These are phyloP conservation scores for Zopfochytrium polystomum DNA, from an alignment of 371 early-diverging fungal species.

Conservation along the genomic window DNA sequence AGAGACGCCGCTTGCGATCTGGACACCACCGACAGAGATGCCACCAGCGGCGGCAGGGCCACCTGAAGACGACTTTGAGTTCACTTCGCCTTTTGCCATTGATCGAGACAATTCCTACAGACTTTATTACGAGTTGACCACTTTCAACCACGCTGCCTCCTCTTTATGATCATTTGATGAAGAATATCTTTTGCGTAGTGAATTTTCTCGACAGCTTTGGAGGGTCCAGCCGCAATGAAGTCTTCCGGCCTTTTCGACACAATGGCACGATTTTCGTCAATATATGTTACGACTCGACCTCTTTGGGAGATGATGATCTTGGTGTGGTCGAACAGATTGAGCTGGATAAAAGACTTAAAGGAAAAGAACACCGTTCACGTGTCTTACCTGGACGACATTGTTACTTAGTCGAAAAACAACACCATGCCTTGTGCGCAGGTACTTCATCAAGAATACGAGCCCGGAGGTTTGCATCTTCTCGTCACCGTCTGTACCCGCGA, in stretches of 20 bases:
- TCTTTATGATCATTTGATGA: slow-evolving; percentile 36
- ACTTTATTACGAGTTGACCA: too few species aligned
- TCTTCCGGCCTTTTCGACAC: slow-evolving; percentile 24
- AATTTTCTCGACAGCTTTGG: slow-evolving; percentile 33
- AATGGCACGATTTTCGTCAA: slow-evolving; percentile 45
- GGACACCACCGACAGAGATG: background rate
- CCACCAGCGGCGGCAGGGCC: too few species aligned
- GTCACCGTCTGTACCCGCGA: slow-evolving; percentile 9
- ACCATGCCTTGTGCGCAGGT: slow-evolving; percentile 59
- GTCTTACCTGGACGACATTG: slow-evolving; percentile 64
- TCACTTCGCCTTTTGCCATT: too few species aligned
- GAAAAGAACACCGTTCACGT: background rate
- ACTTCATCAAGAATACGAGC: slow-evolving; percentile 65
- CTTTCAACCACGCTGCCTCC: too few species aligned
- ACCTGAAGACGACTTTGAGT: too few species aligned
- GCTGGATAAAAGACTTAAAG: slow-evolving; percentile 34
- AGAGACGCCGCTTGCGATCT: background rate
- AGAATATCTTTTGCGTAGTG: slow-evolving; percentile 40
- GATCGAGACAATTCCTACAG: too few species aligned
- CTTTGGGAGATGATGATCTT: slow-evolving; percentile 65
- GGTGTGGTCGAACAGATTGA: slow-evolving; percentile 71
- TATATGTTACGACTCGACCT: slow-evolving; percentile 51
- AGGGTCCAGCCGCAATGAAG: slow-evolving; percentile 14
- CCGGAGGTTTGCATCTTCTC: slow-evolving; percentile 21
- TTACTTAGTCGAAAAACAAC: slow-evolving; percentile 73